These are phyloP conservation scores for Coelastrella sp. DNA, from an alignment of 139 green algal species.

Conservation along the genomic window DNA sequence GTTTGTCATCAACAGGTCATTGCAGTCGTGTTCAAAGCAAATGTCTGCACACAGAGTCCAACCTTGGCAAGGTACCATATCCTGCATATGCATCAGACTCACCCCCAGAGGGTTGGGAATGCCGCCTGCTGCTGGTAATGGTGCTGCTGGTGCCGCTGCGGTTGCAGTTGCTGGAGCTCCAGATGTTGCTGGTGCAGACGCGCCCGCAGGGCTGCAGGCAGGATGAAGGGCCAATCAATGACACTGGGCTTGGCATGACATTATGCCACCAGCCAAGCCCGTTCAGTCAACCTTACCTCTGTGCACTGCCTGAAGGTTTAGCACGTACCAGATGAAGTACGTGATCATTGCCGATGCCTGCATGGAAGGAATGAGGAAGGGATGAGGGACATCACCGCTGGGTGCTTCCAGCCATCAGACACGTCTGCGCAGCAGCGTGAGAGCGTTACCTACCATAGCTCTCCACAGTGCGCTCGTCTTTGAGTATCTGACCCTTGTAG, in stretches of 20 bases:
- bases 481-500: constrained; percentile 94
- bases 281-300: constrained; percentile 8
- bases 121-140: background rate
- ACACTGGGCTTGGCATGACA: constrained; percentile 3
- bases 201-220: constrained; percentile 11
- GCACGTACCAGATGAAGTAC: constrained; percentile 80
- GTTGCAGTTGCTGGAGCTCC: background rate
- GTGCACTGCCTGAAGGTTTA: constrained; percentile 38
- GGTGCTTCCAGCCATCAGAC: background rate
- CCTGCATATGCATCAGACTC: background rate
- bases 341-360: constrained; percentile 76
- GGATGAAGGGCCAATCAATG: background rate
- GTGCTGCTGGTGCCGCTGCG: background rate
- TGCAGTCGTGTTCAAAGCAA: no score
- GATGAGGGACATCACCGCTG: background rate
- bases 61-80: no score
- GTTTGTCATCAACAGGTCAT: background rate
- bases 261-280: background rate
- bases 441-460: constrained; percentile 73
- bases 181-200: constrained; percentile 28
- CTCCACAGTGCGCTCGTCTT: constrained; percentile 87
- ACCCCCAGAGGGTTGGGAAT: constrained; percentile 34
- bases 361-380: background rate
- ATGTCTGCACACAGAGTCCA: no score
- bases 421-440: background rate